Evolutionary conservation across 2,329 filamentous ascomycete genomes (phyloP).

Genomic region (Arthrobotrys conoides): DNA sequence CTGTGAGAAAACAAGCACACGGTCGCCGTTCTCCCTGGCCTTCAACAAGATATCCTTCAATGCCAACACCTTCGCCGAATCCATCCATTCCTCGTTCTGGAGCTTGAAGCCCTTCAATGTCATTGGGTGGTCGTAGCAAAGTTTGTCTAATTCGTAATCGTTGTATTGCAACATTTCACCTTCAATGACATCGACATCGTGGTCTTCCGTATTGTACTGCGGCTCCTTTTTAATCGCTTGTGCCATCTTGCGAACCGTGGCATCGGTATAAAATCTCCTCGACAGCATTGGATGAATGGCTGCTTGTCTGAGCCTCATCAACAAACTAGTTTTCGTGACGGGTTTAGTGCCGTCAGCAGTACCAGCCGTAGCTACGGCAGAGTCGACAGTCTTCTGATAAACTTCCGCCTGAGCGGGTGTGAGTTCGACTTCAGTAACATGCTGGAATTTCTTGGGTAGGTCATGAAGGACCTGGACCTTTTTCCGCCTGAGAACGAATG

Average conservation of each 20-base stretch:
- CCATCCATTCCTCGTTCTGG: conserved; percentile 76
- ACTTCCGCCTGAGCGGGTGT: conserved; percentile 79
- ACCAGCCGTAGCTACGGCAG: conserved; percentile 75
- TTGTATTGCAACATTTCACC: conserved; percentile 72
- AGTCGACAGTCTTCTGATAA: conserved; percentile 79
- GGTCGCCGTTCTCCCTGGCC: conserved; percentile 85
- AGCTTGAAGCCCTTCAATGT: conserved; percentile 73
- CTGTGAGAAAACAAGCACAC: conserved; percentile 91
- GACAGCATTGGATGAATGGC: conserved; percentile 93
- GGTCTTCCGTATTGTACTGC: conserved; percentile 66
- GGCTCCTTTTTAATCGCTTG: conserved; percentile 81
- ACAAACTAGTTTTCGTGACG: conserved; percentile 73
- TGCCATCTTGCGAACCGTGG: conserved; percentile 81
- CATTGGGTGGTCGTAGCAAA: conserved; percentile 72
- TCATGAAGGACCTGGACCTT: conserved; percentile 90
- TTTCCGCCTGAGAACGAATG: conserved; percentile 92
- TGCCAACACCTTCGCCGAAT: conserved; percentile 86
- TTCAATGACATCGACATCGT: conserved; percentile 71
- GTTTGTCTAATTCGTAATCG: conserved; percentile 76
- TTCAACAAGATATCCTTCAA: conserved; percentile 80
- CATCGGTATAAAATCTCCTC: conserved; percentile 82
- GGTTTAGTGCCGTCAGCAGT: conserved; percentile 72
- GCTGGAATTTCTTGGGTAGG: conserved; percentile 82
- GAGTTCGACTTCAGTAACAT: conserved; percentile 85
- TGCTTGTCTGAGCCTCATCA: conserved; percentile 93